phyloP scores from a whole-genome alignment of 768 basidiomycete genomes.

The Zangia roseola region DNA sequence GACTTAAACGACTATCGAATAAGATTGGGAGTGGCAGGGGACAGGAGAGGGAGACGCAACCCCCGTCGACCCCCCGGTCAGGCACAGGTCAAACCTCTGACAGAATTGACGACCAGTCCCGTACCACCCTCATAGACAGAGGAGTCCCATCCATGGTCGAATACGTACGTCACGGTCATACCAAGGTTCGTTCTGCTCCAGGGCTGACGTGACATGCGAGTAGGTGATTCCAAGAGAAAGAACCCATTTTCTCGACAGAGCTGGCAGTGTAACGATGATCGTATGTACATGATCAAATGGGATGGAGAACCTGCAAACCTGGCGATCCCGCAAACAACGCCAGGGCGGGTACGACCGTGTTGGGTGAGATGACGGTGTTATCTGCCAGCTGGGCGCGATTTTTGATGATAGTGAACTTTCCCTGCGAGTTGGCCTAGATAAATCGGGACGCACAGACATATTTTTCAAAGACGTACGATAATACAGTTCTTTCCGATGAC shows the following conservation, averaged over 20 bases:
- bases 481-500: constrained; percentile 95
- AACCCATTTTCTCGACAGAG: no score
- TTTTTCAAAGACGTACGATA: constrained; percentile 56
- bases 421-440: constrained; percentile 44
- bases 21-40: constrained; percentile 2
- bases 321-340: constrained; percentile 87
- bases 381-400: constrained; percentile 91
- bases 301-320: no score
- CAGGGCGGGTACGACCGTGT: constrained; percentile 89
- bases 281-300: no score
- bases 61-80: constrained; percentile 6
- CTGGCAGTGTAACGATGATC: no score
- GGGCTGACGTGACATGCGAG: constrained; percentile 2
- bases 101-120: constrained; percentile 1
- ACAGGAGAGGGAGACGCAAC: constrained; percentile 1
- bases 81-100: not conserved
- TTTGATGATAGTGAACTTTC: constrained; percentile 95
- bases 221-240: no score
- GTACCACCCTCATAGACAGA: not conserved
- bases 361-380: constrained; percentile 85
- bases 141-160: not conserved
- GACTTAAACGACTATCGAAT: constrained; percentile 17
- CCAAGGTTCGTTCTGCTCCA: not conserved
- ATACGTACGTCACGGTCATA: constrained; percentile 15
- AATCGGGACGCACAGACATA: not conserved